Evolutionary conservation across 2,329 filamentous ascomycete species (phyloP).

Genomic region (Talaromyces sp.): DNA sequence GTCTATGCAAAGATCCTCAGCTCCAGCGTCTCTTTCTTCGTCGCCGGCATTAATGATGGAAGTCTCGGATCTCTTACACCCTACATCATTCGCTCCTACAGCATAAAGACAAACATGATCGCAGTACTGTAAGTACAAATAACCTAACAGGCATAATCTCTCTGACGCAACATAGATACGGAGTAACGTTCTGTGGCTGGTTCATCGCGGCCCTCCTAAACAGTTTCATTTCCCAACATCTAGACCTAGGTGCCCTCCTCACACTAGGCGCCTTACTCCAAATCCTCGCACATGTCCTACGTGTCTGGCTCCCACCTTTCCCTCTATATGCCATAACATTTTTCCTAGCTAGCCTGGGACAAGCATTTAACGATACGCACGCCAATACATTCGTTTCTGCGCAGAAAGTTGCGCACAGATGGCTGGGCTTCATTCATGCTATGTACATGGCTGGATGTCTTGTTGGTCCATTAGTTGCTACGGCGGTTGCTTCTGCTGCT

Average conservation of each 20-base stretch:
- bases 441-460: slow-evolving; percentile 62
- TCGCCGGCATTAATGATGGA: slow-evolving; percentile 67
- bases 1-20: slow-evolving; percentile 54
- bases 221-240: slow-evolving; percentile 48
- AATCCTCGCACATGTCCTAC: slow-evolving; percentile 48
- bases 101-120: slow-evolving; percentile 56
- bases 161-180: slow-evolving; percentile 47
- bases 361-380: slow-evolving; percentile 66
- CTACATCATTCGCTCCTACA: slow-evolving; percentile 62
- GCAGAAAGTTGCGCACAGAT: slow-evolving; percentile 57
- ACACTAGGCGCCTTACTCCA: slow-evolving; percentile 60
- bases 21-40: slow-evolving; percentile 65
- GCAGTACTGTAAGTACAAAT: slow-evolving; percentile 49
- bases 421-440: slow-evolving; percentile 66
- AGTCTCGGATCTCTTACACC: slow-evolving; percentile 65
- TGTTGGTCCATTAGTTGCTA: slow-evolving; percentile 59
- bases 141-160: neutral
- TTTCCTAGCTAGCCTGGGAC: slow-evolving; percentile 60
- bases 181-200: slow-evolving; percentile 63
- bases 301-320: slow-evolving; percentile 61
- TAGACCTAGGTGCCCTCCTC: slow-evolving; percentile 61
- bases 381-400: slow-evolving; percentile 64
- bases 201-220: slow-evolving; percentile 61
- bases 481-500: slow-evolving; percentile 50
- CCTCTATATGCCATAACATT: slow-evolving; percentile 61